Evolutionary conservation across 169 alveolate genomes (phyloP).

Genomic region (Eimeria maxima): DNA sequence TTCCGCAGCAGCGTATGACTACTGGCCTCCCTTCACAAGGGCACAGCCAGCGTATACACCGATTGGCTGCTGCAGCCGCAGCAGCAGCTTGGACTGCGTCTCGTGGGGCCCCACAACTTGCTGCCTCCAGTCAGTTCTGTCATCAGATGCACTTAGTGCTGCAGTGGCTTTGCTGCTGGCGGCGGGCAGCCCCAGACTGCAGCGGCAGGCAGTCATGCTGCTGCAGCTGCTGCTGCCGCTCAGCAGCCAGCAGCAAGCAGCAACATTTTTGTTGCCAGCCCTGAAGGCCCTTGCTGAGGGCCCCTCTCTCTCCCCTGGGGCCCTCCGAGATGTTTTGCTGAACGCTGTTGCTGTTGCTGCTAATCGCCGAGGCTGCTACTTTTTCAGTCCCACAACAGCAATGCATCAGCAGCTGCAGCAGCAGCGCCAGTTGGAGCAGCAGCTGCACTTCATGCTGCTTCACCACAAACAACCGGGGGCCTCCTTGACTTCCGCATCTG

Average conservation of each 20-base stretch:
- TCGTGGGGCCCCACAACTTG: conserved; percentile 1
- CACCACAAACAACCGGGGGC: conserved; percentile 10
- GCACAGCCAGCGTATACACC: background rate
- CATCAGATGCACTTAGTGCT: conserved; percentile 36
- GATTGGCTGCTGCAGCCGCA: conserved; percentile 32
- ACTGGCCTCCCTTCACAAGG: conserved; percentile 51
- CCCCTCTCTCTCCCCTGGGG: background rate
- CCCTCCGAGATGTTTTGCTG: conserved; percentile 33
- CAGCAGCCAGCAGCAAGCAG: conserved; percentile 66
- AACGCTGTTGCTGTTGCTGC: conserved; percentile 69
- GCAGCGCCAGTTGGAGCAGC: conserved; percentile 44
- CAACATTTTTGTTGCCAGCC: conserved; percentile 54
- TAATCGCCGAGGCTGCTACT: conserved; percentile 44
- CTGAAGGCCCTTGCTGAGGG: conserved; percentile 5
- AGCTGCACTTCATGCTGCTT: conserved; percentile 4
- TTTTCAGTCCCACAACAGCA: background rate
- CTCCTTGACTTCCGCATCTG: background rate
- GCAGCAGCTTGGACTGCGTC: background rate
- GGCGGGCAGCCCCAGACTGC: conserved; percentile 54
- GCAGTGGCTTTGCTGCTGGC: conserved; percentile 70
- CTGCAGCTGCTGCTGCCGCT: conserved; percentile 71
- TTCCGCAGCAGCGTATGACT: conserved; percentile 23
- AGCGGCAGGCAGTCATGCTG: conserved; percentile 61
- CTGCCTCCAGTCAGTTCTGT: background rate
- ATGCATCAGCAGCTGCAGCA: conserved; percentile 54